Conservation (phyloP, 768 basidiomycete species). For the Rhizopogon roseolus region DNA sequence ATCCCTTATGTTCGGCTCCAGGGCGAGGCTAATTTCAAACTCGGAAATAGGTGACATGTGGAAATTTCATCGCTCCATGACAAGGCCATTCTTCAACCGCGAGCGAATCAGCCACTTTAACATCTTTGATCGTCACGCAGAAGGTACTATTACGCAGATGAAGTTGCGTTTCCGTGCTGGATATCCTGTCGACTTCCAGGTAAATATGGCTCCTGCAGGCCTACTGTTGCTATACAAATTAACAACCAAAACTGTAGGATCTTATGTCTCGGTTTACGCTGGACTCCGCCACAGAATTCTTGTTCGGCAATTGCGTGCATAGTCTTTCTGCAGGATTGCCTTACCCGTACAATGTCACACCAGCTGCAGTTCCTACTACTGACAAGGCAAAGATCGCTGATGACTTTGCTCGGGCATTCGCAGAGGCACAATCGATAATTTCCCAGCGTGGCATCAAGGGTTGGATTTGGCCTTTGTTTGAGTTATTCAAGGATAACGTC, state of each 20-base stretch:
- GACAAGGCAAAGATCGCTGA: slow-evolving; percentile 29
- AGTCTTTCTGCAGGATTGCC: slow-evolving; percentile 47
- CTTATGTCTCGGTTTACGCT: slow-evolving; percentile 59
- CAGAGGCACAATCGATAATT: slow-evolving; percentile 40
- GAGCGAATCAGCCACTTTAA: slow-evolving; percentile 59
- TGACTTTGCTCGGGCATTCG: slow-evolving; percentile 45
- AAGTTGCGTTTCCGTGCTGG: slow-evolving; percentile 46
- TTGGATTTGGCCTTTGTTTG: slow-evolving; percentile 50
- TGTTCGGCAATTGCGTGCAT: slow-evolving; percentile 57
- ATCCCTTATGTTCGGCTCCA: not conserved
- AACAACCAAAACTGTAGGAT: slow-evolving; percentile 31
- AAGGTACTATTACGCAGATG: slow-evolving; percentile 36
- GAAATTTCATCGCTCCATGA: slow-evolving; percentile 64
- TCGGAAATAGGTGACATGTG: slow-evolving; percentile 37
- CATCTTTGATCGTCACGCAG: slow-evolving; percentile 52
- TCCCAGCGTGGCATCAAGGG: slow-evolving; percentile 38
- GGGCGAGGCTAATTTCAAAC: slow-evolving; percentile 12
- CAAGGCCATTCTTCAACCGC: slow-evolving; percentile 59
- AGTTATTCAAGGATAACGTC: slow-evolving; percentile 44
- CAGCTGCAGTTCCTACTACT: slow-evolving; percentile 13
- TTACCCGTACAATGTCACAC: slow-evolving; percentile 40
- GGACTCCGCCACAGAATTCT: slow-evolving; percentile 62
- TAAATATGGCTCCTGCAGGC: slow-evolving; percentile 6
- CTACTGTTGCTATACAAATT: not conserved
- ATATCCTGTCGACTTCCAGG: slow-evolving; percentile 56